These are phyloP conservation scores for Drechslera avenae DNA, from an alignment of 2,329 filamentous ascomycete genomes.

Conservation along the genomic window DNA sequence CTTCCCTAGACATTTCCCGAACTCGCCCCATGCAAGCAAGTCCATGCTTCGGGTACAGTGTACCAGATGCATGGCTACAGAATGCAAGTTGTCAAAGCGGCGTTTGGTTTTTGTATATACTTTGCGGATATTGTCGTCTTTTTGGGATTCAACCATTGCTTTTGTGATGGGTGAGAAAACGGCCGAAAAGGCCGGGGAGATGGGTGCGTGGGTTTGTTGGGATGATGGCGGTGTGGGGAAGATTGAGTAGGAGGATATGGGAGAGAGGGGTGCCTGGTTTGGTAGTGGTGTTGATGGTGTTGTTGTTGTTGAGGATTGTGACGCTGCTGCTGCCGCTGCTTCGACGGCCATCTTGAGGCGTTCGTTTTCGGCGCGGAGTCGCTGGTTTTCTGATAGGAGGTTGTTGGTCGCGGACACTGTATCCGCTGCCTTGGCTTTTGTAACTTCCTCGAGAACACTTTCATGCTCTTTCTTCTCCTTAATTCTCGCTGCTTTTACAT, in stretches of 20 bases:
- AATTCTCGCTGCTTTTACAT: not conserved
- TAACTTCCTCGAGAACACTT: constrained; percentile 3
- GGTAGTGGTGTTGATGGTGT: not conserved
- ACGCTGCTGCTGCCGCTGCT: not conserved
- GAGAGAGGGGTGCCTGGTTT: not conserved
- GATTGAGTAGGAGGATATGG: not conserved
- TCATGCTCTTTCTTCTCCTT: constrained; percentile 3
- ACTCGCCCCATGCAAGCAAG: constrained; percentile 28
- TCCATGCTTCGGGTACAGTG: constrained; percentile 22
- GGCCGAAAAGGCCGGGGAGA: not conserved
- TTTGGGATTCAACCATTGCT: constrained; percentile 4
- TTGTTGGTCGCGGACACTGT: not conserved
- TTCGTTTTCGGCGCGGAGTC: constrained; percentile 5
- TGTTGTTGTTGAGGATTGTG: not conserved
- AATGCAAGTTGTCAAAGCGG: constrained; percentile 22
- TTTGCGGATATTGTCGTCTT: constrained; percentile 27
- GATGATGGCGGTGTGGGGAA: not conserved
- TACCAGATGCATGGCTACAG: constrained; percentile 11
- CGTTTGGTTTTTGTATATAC: constrained; percentile 27
- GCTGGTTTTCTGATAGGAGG: not conserved
- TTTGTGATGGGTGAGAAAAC: not conserved
- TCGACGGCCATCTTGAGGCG: constrained; percentile 1
- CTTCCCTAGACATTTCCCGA: constrained; percentile 26
- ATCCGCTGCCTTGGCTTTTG: not conserved
- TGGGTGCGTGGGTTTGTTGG: not conserved